Base-by-base conservation (phyloP, 345 rosid species). In the Microthlaspi erraticum region DNA sequence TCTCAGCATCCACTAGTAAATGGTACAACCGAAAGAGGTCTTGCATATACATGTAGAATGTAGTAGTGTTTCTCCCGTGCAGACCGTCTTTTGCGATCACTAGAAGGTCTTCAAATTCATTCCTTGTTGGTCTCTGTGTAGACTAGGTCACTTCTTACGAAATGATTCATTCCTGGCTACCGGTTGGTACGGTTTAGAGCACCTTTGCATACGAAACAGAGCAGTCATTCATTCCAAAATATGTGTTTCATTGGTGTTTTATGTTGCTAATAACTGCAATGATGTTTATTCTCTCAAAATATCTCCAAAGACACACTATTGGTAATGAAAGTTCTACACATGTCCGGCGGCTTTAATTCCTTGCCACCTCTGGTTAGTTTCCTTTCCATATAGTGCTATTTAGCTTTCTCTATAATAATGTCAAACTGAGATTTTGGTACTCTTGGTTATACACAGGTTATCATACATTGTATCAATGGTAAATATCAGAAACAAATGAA, bases 381-480 rank as follows among this genome's bases (percentile, higher is more conserved):
- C 19, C 26, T 23, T 23, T 23, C 26, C 26, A 23, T 36, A 31
- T 52, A 51, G 18, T 53, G n/a, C 18, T 45, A 19, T 10, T 10
- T 10, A 39, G 43, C 43, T 11, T 11, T 23, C 4, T 16, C 57
- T 33, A 23, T 36, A 6, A 48, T 20, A 13, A 60, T 23, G 26
- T 23, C 26, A 32, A 60, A 42, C 33, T 50, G 29, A 17, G 23
- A 12, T 20, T 17, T 66, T 51, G n/a, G 10, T 7, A 29, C 18
- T 11, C 33, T 70, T 36, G 59, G 13, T 44, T 10, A 23, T 58
- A 62, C 75, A 39, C 80, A 92, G 96, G 98, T 51, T 92, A 90
- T 70, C 98, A 92, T 77, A 82, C 91, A 36, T 81, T 92, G 68
- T 92, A 90, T 57, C 86, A 90, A 81, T 92, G 96, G 98, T 92